These are phyloP conservation scores for Phaseolus coccineus DNA, from an alignment of 331 rosid species.

Conservation along the genomic window DNA sequence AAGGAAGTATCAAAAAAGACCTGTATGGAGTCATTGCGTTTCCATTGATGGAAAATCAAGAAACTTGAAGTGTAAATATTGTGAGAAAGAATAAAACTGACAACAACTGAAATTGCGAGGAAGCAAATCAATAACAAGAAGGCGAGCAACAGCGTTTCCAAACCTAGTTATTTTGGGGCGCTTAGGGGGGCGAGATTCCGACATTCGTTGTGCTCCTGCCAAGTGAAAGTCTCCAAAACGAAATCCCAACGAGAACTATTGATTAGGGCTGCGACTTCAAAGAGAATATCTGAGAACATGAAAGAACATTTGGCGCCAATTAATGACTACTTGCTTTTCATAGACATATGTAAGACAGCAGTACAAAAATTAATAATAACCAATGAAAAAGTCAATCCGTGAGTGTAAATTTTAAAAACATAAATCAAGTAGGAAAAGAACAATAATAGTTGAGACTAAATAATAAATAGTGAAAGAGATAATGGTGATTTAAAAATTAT, in stretches of 20 bases:
- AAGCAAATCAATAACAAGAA: not conserved
- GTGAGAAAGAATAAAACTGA: not conserved
- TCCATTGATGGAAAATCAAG: not conserved
- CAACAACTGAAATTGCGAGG: constrained; percentile 3
- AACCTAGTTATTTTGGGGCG: constrained; percentile 76
- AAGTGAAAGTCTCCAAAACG: not conserved
- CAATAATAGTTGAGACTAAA: too few relatives aligned
- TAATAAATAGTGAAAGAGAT: too few relatives aligned
- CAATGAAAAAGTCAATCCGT: too few relatives aligned
- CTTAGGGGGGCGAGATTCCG: constrained; percentile 65
- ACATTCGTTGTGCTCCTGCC: constrained; percentile 51
- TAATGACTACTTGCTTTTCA: not conserved
- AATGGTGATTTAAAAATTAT: too few relatives aligned
- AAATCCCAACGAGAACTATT: constrained; percentile 27
- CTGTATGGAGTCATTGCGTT: too few relatives aligned
- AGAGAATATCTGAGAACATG: not conserved
- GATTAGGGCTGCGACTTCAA: constrained; percentile 41
- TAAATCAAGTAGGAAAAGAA: too few relatives aligned
- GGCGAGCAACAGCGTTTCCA: not conserved
- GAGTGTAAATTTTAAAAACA: too few relatives aligned
- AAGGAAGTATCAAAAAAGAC: too few relatives aligned
- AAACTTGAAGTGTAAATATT: not conserved
- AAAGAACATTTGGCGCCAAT: constrained; percentile 52
- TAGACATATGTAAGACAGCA: too few relatives aligned
- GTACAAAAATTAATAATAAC: too few relatives aligned